Evolutionary conservation across 352 stramenopile species (phyloP), one percentile per base, ranked within the genome.

Genomic region (Phytophthora citricola): DNA sequence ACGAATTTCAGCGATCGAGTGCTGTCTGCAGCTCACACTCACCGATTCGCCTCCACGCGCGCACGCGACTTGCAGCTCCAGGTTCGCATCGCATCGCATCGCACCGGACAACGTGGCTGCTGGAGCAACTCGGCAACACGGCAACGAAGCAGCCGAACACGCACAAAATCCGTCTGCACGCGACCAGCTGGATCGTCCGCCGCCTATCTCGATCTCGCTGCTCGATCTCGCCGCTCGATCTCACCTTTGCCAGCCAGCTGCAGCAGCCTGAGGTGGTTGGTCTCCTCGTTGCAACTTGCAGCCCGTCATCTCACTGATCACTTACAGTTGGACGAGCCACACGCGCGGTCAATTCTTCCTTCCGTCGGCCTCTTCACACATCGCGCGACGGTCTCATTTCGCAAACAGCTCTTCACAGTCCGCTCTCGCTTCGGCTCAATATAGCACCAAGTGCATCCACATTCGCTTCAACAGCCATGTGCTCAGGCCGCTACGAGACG

Each of bases 401-500:
- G 14, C 48, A 40, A 40, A 12, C 11, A 40, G 22, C 56, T 57
- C 36, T 51, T 57, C 14, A 29, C 31, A 51, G 47, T 20, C 17
- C 17, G 17, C 17, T 20, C 17, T 20, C 17, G 17, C 17, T 20
- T 20, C 17, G 17, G 17, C 17, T 24, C 31, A 49, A 48, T 20
- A 20, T 20, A 20, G 17, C 17, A 17, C 17, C 10, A 6, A 20
- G 32, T 22, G n/a, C 17, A 17, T 20, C 31, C 22, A 15, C 12
- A 47, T 41, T 5, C 17, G 15, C 20, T 32, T 41, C 4, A 10
- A 26, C 39, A 31, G 24, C n/a, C 32, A 76, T 77, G 66, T 58
- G 65, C 24, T 54, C 47, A 14, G 11, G 38, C 15, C 79, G 82
- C 26, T 91, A 90, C 55, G 70, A 87, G 55, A 73, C 68, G 15